Base-by-base conservation (phyloP, 129 eudicot genomes). In the Gnaphalium uliginosum region DNA sequence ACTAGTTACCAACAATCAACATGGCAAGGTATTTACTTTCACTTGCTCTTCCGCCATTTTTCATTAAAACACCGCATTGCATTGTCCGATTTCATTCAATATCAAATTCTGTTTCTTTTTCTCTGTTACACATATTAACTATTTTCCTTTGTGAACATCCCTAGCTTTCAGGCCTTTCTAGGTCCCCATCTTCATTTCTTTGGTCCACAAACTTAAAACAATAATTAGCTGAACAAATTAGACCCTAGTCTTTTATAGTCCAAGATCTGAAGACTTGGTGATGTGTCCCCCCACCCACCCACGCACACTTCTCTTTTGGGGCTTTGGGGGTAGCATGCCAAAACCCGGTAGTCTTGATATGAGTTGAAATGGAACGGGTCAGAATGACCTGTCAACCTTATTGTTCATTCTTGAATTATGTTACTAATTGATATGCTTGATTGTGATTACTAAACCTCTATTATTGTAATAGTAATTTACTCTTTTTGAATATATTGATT, bases 1-100 rank as follows among this genome's bases (percentile, higher is more conserved):
- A 74, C 86, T 82, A 68, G 84, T 94, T 71, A 85, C 96, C 71
- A 94, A 94, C 85, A 94, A 92, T 86, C 97, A 90, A 83, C 96
- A 94, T 61, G 97, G 99, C 77, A 94, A 89, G 99, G 99, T 94
- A 84, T 68, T 61, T 54, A 22, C 4, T 22, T 74, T 59, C 48
- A 11, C 73, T 41, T 60, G 66, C 37, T 23, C 67, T 43, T 48
- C 25, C 29, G 2, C 56, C 2, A 7, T 14, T 54, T 7, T 61
- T 11, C 29, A 33, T 58, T 37, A 3, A 1, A 18, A 73, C 21
- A 23, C 41, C 19, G 11, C 69, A 32, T 23, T 46, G 65, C 21
- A 50, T 21, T 41, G 2, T 75, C 50, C 3, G 10, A 13, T 37
- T 5, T 43, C 14, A 26, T 62, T 74, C 15, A 2, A 43, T 10